Percentiles rank a stretch among this genome's conserved stretches.
These are phyloP conservation scores for Solanum hybrid DNA, from an alignment of 305 asterid species.

Conservation along the genomic window DNA sequence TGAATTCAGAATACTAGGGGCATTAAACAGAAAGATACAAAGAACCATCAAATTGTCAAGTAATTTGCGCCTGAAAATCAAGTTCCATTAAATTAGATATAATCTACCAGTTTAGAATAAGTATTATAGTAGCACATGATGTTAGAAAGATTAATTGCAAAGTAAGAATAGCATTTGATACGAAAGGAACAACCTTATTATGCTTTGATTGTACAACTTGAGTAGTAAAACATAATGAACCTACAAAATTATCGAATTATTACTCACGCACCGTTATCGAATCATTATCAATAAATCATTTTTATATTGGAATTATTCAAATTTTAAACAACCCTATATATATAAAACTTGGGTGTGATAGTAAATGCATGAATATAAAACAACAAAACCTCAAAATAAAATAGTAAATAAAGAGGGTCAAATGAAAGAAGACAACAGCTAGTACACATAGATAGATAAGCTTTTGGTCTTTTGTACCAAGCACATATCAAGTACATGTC, in stretches of 20 bases:
- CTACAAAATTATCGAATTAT: neutral
- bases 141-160: neutral
- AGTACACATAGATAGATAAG: neutral
- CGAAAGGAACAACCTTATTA: neutral
- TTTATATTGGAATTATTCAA: neutral
- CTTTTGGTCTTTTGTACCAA: neutral
- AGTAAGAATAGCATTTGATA: neutral
- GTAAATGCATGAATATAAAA: neutral
- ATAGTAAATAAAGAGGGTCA: neutral
- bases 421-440: neutral
- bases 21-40: neutral
- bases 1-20: neutral
- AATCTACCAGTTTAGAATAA: neutral
- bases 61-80: neutral
- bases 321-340: neutral
- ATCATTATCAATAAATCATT: neutral
- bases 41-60: neutral
- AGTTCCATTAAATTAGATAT: neutral
- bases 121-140: neutral
- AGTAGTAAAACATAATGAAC: neutral
- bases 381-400: neutral
- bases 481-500: neutral
- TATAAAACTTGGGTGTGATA: neutral
- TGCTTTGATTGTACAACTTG: neutral
- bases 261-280: neutral